Evolutionary conservation across 1,139 yeast species (phyloP), one percentile per base, ranked within the genome.

Genomic region (Pichia sp.): DNA sequence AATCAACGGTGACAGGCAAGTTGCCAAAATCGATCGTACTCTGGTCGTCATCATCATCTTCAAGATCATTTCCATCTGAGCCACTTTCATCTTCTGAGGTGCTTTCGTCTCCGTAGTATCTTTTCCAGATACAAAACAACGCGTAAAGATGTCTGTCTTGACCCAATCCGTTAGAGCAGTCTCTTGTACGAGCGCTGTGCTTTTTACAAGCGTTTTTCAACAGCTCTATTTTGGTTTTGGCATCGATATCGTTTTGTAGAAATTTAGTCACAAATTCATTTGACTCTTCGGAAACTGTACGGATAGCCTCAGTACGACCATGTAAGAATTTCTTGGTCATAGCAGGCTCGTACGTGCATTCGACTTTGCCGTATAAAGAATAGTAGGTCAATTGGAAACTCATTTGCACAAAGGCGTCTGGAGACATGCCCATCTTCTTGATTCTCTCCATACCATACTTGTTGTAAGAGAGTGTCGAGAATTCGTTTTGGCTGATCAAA

Each of bases 321-420:
- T 90, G 96, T 61, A 85, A 79, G 67, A 84, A 90, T 57, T 76
- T 76, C 69, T 90, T 90, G 1, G 97, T 90, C 97, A 90, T 90
- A 10, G 96, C 96, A 3, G 97, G 97, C 72, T 90, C 97, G 70
- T 90, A 90, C 13, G 96, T 89, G 63, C 95, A 88, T 69, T 90
- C 97, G 45, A 90, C 95, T 66, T 87, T 87, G 48, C 97, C 97
- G 68, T 90, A 90, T 52, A 90, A 77, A 0, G 96, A 95, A 67
- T 89, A 90, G 70, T 90, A 90, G 10, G 96, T 90, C 4, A 95
- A 90, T 70, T 90, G 97, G 76, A 90, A 90, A 19, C 92, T 87
- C 95, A 90, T 90, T 71, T 90, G 97, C 47, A 87, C 87, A 71
- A 87, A 90, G 0, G 97, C 97, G 75, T 90, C 97, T 0, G 97